Percentiles rank a stretch among this genome's conserved stretches.
phyloP scores from a whole-genome alignment of 208 protist species.

The Naegleria lovaniensis region DNA sequence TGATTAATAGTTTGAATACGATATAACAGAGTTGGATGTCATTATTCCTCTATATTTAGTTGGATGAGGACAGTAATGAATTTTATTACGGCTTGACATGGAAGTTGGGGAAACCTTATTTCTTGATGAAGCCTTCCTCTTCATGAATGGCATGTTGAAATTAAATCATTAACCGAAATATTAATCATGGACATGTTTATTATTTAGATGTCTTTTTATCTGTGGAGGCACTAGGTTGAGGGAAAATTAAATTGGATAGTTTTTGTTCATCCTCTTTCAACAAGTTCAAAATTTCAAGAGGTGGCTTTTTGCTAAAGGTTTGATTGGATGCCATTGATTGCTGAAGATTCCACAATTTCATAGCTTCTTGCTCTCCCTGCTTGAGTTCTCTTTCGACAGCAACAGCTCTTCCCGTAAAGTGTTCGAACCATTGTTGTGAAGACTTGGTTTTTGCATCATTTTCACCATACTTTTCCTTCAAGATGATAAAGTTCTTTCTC shows the following conservation, averaged over 20 bases:
- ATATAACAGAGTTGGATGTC: no score
- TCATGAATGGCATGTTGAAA: no score
- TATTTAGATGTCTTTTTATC: background rate
- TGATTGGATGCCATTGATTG: background rate
- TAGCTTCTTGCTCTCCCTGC: background rate
- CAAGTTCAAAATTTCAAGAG: background rate
- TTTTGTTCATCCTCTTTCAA: background rate
- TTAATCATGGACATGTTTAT: no score
- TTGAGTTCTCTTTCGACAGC: background rate
- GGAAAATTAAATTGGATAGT: background rate
- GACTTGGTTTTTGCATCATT: background rate
- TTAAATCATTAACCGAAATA: no score
- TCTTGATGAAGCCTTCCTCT: no score
- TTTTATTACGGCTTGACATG: no score
- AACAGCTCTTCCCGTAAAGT: background rate
- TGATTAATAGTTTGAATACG: background rate
- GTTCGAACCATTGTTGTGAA: background rate
- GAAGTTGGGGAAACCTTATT: no score
- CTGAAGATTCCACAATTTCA: background rate
- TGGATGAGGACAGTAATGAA: no score
- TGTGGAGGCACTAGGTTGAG: background rate
- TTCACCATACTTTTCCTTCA: background rate
- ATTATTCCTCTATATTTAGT: no score
- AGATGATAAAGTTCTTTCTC: background rate
- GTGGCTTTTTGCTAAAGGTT: background rate